Evolutionary conservation across 345 rosid genomes (phyloP), one percentile per base, ranked within the genome.

Genomic region (Bruguiera sexangula): DNA sequence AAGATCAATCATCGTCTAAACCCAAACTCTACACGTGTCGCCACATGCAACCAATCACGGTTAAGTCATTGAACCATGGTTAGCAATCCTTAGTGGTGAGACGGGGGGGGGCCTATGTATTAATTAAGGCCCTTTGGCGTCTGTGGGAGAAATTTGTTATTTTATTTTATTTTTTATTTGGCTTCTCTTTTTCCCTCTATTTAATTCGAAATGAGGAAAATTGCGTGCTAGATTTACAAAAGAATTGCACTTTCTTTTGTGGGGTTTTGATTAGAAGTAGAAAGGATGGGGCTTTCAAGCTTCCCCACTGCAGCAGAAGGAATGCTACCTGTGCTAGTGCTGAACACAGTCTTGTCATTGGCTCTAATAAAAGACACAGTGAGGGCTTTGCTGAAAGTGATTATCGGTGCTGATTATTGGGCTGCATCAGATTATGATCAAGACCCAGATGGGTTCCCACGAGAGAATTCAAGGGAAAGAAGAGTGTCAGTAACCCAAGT

Each of bases 281-380:
- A 29, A 29, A 48, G 36, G 11, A 93, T 93, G 98, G 98, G 98
- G 21, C 81, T 91, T 53, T 82, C 94, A 24, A 87, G 76, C 29
- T 91, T 82, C 73, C 94, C 89, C 2, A 72, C 75, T 50, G 69
- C 88, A 10, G 71, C 88, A 0, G 96, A 86, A 63, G 96, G 96
- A 27, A 77, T 85, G 59, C 76, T 93, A 0, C 91, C 91, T 16
- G 82, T 88, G 67, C 82, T 93, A 15, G 87, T 88, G 50, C 76
- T 89, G 83, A 85, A 84, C 87, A 84, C 88, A 3, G 84, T 86
- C 69, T 62, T 87, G 60, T 84, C 86, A 37, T 82, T 83, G 59
- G 85, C 91, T 66, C 60, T 86, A 64, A 68, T 93, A 65, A 85
- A 86, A 83, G 91, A 81, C 77, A 75, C 70, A 74, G 63, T 83